Evolutionary conservation across 192 early-diverging fungal genomes (phyloP), one percentile per base, ranked within the genome.

Genomic region (Linnemannia schmuckeri): DNA sequence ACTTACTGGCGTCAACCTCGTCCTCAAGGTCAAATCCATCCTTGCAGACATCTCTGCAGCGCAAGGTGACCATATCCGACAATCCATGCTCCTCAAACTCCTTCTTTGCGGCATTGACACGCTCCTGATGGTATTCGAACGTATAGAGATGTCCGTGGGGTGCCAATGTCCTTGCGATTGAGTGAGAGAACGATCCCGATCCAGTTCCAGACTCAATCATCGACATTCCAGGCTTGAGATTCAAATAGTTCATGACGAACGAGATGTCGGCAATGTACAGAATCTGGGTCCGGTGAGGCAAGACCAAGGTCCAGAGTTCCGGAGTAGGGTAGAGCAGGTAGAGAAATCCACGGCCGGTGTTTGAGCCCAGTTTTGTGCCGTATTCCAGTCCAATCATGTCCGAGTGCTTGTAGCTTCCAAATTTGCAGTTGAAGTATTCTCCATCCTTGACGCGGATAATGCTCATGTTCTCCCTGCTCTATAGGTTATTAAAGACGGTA

Each of bases 221-320:
- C 17, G 93, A 87, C 72, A 92, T 92, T 24, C 98, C 97, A 7
- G 97, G 97, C 75, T 91, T 93, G 77, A 99, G 89, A 70, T 98
- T 95, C 72, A 99, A 92, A 74, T 93, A 92, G 44, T 92, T 84
- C 20, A 94, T 94, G 33, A 99, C 95, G 63, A 97, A 94, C 20
- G 98, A 96, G 85, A 99, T 99, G 83, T 99, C 98, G 27, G 97
- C 94, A 72, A 95, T 87, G 81, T 99, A 99, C 33, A 99, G 89
- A 57, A 99, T 99, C 89, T 99, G 98, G 17, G 98, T 99, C 55
- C 98, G 93, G 82, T 99, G 98, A 18, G 97, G 97, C 22, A 99
- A 90, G 12, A 93, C 92, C 69, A 93, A 89, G 0, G 98, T 99
- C 98, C 98, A 99, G 37, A 99, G 93, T 81, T 98, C 98, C 1